Conservation (phyloP, 1,284 basidiomycete species). For the Ustilago cynodontis region DNA sequence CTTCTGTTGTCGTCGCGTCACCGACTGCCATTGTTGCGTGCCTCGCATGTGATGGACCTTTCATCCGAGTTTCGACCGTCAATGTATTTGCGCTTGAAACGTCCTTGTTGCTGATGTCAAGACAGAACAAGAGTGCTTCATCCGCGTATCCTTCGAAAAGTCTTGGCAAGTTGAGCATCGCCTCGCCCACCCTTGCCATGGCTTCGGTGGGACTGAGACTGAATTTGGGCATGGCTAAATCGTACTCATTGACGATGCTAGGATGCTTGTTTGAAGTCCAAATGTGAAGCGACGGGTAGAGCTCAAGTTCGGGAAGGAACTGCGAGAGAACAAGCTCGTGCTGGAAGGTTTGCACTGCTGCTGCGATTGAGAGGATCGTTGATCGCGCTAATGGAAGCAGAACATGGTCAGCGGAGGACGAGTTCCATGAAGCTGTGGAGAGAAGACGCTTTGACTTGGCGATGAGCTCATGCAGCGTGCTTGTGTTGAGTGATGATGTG, state of each 20-base stretch:
- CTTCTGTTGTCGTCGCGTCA: slow-evolving; percentile 6
- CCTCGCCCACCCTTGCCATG: slow-evolving; percentile 90
- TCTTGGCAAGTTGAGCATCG: slow-evolving; percentile 89
- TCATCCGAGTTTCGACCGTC: background rate
- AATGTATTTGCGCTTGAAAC: slow-evolving; percentile 73
- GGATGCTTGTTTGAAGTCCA: slow-evolving; percentile 74
- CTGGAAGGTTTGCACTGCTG: slow-evolving; percentile 80
- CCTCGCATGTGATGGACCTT: slow-evolving; percentile 5
- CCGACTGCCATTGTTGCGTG: slow-evolving; percentile 18
- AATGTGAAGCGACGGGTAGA: slow-evolving; percentile 78
- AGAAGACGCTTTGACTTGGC: slow-evolving; percentile 27
- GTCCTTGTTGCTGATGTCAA: slow-evolving; percentile 9
- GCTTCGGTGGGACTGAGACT: slow-evolving; percentile 89
- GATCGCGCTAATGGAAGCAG: slow-evolving; percentile 76
- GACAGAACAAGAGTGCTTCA: slow-evolving; percentile 82
- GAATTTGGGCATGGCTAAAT: slow-evolving; percentile 89
- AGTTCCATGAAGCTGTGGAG: slow-evolving; percentile 21
- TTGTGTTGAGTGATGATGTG: slow-evolving; percentile 38
- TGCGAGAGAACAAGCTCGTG: slow-evolving; percentile 87
- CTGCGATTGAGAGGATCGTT: slow-evolving; percentile 79
- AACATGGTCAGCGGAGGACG: slow-evolving; percentile 7
- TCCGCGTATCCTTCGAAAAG: slow-evolving; percentile 94
- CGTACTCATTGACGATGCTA: slow-evolving; percentile 71
- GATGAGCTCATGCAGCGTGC: slow-evolving; percentile 22
- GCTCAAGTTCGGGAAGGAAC: slow-evolving; percentile 79